Evolutionary conservation across 768 basidiomycete genomes (phyloP), one percentile per base, ranked within the genome.

Genomic region (Rhizopogon vesiculosus): DNA sequence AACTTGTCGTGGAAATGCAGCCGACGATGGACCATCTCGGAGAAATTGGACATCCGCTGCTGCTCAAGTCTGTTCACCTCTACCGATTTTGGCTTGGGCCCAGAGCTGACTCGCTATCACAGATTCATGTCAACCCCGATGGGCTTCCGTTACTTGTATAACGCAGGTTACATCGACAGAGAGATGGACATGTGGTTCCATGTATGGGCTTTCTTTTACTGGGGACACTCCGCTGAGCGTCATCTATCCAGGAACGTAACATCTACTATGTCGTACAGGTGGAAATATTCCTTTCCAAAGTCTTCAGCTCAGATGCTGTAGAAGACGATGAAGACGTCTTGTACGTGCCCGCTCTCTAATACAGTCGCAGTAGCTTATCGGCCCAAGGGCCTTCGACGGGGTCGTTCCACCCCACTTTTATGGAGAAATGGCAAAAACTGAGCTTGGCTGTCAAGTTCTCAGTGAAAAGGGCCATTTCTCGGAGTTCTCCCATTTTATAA

Each of bases 141-240:
- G 59, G 97, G 97, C 3, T 98, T 98, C 69, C 81, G 86, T 5
- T 98, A 95, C 69, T 79, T 99, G 4, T 90, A 90, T 63, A 89
- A 92, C 61, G 87, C 91, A 13, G 88, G 89, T 3, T 98, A 98
- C 64, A 95, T 99, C 56, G 89, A 93, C 63, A 81, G 89, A 45
- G 94, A 98, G 69, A 91, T 99, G 82, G 93, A 98, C 59, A 82
- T 85, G 60, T 99, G 97, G 97, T 92, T 96, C 64, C 85, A 93
- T 68, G 96, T 95, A 64, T 63, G 88, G 66, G 29, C 1, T 25
- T 52, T 35, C 15, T 51, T 19, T 18, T 35, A 18, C 31, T 13
- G 6, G 16, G n/a, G 44, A 5, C 18, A n/a, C 18, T 31, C 16
- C 40, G 53, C 60, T 66, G 42, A 62, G n/a, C 28, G 25, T 7